These are phyloP conservation scores for Lecanosticta acicola DNA, from an alignment of 2,329 filamentous ascomycete species.

Conservation along the genomic window DNA sequence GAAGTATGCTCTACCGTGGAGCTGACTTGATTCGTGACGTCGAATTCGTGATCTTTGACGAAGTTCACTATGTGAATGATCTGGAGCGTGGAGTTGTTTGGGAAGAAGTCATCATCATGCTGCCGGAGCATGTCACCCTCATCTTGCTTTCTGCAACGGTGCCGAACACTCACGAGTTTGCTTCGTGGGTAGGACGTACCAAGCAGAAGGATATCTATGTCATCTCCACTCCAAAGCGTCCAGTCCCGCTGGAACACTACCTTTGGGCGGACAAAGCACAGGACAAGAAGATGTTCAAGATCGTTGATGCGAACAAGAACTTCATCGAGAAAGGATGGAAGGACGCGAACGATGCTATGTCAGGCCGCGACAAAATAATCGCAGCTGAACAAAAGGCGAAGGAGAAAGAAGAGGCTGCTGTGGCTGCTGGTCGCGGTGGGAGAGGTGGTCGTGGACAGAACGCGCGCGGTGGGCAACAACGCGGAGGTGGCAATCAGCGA, in stretches of 20 bases:
- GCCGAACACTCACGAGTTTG: constrained; percentile 95
- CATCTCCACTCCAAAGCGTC: constrained; percentile 92
- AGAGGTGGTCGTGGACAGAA: constrained; percentile 48
- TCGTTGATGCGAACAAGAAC: constrained; percentile 85
- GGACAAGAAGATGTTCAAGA: constrained; percentile 76
- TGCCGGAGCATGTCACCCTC: constrained; percentile 92
- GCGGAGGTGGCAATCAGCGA: constrained; percentile 40
- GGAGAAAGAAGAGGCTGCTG: constrained; percentile 44
- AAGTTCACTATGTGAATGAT: constrained; percentile 98
- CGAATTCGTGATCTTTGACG: constrained; percentile 97
- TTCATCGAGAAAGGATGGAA: constrained; percentile 95
- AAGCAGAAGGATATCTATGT: constrained; percentile 99
- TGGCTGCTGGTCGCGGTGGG: constrained; percentile 49
- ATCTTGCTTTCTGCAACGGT: constrained; percentile 95
- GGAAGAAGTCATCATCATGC: constrained; percentile 99
- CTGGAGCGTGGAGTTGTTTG: constrained; percentile 93
- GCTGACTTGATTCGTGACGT: constrained; percentile 95
- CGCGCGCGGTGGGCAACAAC: constrained; percentile 48
- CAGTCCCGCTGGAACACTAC: constrained; percentile 91
- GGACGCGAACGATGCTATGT: constrained; percentile 75
- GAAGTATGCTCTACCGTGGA: constrained; percentile 96
- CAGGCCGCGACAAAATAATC: constrained; percentile 73
- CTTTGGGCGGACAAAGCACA: constrained; percentile 67
- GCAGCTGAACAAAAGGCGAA: constrained; percentile 41
- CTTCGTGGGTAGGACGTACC: constrained; percentile 94